Percentiles rank a stretch among this genome's conserved stretches.
These are phyloP conservation scores for Xylaria sp. DNA, from an alignment of 495 filamentous ascomycete species.

Conservation along the genomic window DNA sequence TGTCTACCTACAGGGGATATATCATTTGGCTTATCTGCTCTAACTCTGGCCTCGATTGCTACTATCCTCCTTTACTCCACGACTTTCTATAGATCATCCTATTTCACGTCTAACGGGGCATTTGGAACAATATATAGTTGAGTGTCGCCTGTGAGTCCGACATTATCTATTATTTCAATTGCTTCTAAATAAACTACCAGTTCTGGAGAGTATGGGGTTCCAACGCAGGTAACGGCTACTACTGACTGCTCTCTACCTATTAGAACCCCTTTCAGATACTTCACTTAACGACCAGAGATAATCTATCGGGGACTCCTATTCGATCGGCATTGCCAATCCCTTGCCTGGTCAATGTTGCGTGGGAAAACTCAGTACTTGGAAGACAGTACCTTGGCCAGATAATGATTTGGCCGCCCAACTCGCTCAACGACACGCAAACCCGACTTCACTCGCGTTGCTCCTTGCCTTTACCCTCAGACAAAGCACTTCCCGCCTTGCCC, in stretches of 20 bases:
- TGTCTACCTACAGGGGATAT: conserved; percentile 7
- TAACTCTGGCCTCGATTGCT: not conserved
- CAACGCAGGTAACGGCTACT: not conserved
- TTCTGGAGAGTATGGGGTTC: not conserved
- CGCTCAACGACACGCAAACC: not conserved
- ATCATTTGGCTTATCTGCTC: not conserved
- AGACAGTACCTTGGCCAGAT: not conserved
- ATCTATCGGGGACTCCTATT: not conserved
- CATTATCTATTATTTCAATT: not conserved
- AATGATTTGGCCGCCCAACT: not conserved
- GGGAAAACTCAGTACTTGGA: not conserved
- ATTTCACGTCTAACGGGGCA: not conserved
- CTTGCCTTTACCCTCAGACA: not conserved
- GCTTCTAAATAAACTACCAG: not conserved
- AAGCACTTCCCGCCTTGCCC: not conserved
- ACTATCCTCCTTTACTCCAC: not conserved
- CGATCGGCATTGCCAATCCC: not conserved
- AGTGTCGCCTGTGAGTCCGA: not conserved
- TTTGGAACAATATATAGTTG: not conserved
- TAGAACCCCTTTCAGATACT: not conserved
- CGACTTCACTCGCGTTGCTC: not conserved
- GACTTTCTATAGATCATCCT: not conserved
- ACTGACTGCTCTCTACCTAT: not conserved
- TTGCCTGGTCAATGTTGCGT: not conserved
- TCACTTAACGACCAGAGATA: not conserved